Evolutionary conservation across 1,139 yeast species (phyloP), one percentile per base, ranked within the genome.

Genomic region (Debaryomycetaceae sp.): DNA sequence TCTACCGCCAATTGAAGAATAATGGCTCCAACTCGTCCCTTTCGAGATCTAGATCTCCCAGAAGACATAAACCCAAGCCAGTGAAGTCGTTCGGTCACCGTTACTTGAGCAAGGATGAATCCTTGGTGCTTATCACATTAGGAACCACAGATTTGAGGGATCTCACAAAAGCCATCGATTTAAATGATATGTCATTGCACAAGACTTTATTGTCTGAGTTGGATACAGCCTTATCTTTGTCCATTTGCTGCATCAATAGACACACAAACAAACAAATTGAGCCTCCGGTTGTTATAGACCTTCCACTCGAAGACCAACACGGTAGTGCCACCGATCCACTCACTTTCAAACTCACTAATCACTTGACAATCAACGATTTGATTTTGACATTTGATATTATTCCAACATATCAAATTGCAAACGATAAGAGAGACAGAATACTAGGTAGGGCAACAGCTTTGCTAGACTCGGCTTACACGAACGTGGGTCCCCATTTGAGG

Each of bases 371-470:
- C 4, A 70, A 77, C 39, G 81, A 84, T 49, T 75, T 84, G n/a
- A 65, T 77, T 4, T 64, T 93, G 31, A 80, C 82, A 37, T 93
- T 93, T 66, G 98, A 93, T 62, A 77, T 93, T 49, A 90, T 91
- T 22, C 97, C 97, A n/a, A 89, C 98, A 0, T 91, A 90, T 61
- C 87, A 72, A 46, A 68, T 68, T 46, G 53, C 66, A 7, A 55
- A 53, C 43, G 55, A 52, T 39, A 48, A 62, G 49, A 63, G 67
- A 42, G 68, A 72, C 30, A 78, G 78, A 52, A 74, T 85, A 9
- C 68, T 91, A 41, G 98, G 97, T 20, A 77, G 99, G 43, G 98
- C 95, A 1, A 90, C 89, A 36, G 95, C 95, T 0, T 60, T 87
- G 43, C 68, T 90, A 53, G 76, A 80, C 45, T 78, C 79, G 45